Percentiles rank a stretch among this genome's conserved stretches.
Conservation (phyloP, 148 eudicot genomes). For the Agrostemma githago region DNA sequence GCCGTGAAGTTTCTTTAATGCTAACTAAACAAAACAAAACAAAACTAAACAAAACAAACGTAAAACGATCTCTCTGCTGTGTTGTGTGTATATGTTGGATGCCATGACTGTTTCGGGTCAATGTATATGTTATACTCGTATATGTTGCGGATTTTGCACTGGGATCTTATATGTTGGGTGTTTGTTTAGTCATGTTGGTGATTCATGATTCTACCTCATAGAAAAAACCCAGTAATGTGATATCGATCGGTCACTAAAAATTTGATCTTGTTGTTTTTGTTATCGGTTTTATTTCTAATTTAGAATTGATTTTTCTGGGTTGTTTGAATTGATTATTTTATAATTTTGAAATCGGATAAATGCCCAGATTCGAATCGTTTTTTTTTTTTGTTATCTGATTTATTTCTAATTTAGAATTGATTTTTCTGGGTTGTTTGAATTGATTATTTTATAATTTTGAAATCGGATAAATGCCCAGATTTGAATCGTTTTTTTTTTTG, state of each 20-base stretch:
- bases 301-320: not conserved
- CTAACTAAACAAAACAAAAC: not conserved
- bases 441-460: not conserved
- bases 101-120: not conserved
- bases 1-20: not conserved
- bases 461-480: not conserved
- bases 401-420: not conserved
- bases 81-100: not conserved
- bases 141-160: too few relatives aligned
- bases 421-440: not conserved
- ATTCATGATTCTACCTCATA: too few relatives aligned
- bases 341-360: not conserved
- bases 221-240: conserved; percentile 27
- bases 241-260: not conserved
- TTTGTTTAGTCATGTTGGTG: too few relatives aligned
- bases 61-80: not conserved
- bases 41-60: not conserved
- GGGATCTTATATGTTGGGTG: too few relatives aligned
- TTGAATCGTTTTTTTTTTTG: not conserved
- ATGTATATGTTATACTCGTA: too few relatives aligned
- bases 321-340: not conserved
- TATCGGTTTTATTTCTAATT: too few relatives aligned
- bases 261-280: not conserved
- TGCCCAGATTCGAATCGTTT: not conserved
- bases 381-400: too few relatives aligned